Percentiles rank a stretch among this genome's conserved stretches.
Conservation (phyloP, 2,329 filamentous ascomycete genomes). For the Monosporascus sp. region DNA sequence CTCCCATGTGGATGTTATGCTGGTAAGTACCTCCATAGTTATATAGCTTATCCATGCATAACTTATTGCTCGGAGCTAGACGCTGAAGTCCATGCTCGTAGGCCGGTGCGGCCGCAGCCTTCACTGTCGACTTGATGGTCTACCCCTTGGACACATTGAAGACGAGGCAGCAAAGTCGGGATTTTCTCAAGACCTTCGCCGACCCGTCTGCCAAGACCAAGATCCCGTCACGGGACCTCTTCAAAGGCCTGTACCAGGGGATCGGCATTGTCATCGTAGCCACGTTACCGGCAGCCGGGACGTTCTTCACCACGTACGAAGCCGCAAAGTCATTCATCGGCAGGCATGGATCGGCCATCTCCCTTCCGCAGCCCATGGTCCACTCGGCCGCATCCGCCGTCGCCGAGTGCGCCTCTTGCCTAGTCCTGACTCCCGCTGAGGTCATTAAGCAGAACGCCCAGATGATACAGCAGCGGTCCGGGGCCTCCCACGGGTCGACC, state of each 20-base stretch:
- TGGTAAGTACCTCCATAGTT: slow-evolving; percentile 14
- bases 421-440: slow-evolving; percentile 82
- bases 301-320: slow-evolving; percentile 91
- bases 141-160: slow-evolving; percentile 90
- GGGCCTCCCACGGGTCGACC: slow-evolving; percentile 27
- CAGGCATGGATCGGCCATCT: slow-evolving; percentile 38
- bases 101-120: slow-evolving; percentile 81
- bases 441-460: slow-evolving; percentile 93
- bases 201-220: slow-evolving; percentile 47
- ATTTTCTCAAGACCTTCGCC: slow-evolving; percentile 64
- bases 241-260: slow-evolving; percentile 79
- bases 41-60: no score
- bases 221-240: slow-evolving; percentile 42
- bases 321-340: slow-evolving; percentile 61
- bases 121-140: slow-evolving; percentile 78
- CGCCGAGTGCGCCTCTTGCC: slow-evolving; percentile 79
- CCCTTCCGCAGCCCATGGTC: slow-evolving; percentile 61
- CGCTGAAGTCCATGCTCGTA: slow-evolving; percentile 26
- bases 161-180: slow-evolving; percentile 74
- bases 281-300: slow-evolving; percentile 75
- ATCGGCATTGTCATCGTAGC: slow-evolving; percentile 79
- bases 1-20: slow-evolving; percentile 24
- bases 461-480: slow-evolving; percentile 51
- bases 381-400: slow-evolving; percentile 69
- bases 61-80: no score